Evolutionary conservation across 2,329 filamentous ascomycete genomes (phyloP).

Genomic region (Chrysosporium keratinophilum): DNA sequence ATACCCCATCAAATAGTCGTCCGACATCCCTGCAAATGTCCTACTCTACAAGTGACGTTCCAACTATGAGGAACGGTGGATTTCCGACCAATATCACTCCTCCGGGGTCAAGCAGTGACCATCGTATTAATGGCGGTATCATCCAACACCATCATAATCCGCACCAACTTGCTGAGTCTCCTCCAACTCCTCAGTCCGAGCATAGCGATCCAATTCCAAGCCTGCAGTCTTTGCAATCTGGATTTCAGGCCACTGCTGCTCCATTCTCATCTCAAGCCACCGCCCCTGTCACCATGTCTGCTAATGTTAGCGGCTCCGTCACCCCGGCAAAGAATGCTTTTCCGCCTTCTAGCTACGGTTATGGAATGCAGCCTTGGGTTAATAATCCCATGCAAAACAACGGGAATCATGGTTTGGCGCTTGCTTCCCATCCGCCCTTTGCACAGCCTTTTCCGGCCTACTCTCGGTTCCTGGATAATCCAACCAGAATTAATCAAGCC

Average conservation of each 20-base stretch:
- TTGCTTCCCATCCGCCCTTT: slow-evolving; percentile 50
- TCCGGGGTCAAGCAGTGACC: slow-evolving; percentile 51
- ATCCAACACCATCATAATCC: slow-evolving; percentile 52
- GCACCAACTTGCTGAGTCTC: slow-evolving; percentile 43
- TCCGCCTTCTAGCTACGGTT: slow-evolving; percentile 40
- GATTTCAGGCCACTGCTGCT: slow-evolving; percentile 67
- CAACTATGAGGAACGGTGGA: slow-evolving; percentile 61
- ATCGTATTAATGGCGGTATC: slow-evolving; percentile 19
- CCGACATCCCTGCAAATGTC: slow-evolving; percentile 58
- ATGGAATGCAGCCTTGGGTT: slow-evolving; percentile 47
- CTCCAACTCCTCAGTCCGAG: slow-evolving; percentile 24
- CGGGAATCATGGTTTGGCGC: slow-evolving; percentile 22
- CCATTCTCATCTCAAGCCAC: slow-evolving; percentile 61
- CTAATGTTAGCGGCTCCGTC: slow-evolving; percentile 19
- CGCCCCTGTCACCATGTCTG: slow-evolving; percentile 25
- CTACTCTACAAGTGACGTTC: slow-evolving; percentile 81
- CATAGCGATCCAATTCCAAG: slow-evolving; percentile 39
- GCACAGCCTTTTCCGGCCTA: slow-evolving; percentile 27
- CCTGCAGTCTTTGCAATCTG: slow-evolving; percentile 56
- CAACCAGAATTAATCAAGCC: slow-evolving; percentile 66
- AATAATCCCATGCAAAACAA: slow-evolving; percentile 35
- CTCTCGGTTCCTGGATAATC: slow-evolving; percentile 57
- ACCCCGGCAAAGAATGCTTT: slow-evolving; percentile 29
- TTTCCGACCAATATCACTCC: slow-evolving; percentile 36
- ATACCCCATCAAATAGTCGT: slow-evolving; percentile 27